Conservation (phyloP, 164 flowering plant species). For the Sedum album region DNA sequence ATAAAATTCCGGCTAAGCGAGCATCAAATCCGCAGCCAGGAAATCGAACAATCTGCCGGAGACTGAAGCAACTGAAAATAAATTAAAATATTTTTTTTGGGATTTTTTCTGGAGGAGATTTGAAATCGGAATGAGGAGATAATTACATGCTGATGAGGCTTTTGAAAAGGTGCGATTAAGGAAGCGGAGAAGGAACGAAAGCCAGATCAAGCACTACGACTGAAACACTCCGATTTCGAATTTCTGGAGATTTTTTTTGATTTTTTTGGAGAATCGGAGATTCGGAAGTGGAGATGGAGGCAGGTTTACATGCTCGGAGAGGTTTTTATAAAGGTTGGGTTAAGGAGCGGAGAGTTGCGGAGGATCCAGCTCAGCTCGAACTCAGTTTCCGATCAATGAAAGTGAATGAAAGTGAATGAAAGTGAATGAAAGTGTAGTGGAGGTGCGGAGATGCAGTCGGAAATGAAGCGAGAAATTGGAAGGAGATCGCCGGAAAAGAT, state of each 20-base stretch:
- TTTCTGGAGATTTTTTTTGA: constrained; percentile 2
- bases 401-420: neutral
- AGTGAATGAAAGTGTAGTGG: neutral
- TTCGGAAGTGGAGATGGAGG: neutral
- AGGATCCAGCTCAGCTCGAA: constrained; percentile 5
- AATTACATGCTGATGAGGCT: constrained; percentile 9
- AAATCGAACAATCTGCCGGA: neutral
- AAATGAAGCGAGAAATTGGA: neutral
- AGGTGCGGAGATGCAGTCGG: too few species aligned
- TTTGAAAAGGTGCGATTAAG: constrained; percentile 11
- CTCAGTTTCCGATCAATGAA: neutral
- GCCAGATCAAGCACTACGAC: neutral
- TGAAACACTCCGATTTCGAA: neutral
- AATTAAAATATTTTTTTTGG: constrained; percentile 8
- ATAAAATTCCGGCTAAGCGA: constrained; percentile 29
- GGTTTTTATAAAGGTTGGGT: constrained; percentile 9
- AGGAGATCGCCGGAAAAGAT: neutral
- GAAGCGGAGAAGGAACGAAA: neutral
- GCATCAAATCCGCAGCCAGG: constrained; percentile 6
- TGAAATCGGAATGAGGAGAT: neutral
- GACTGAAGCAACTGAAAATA: neutral
- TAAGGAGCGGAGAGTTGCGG: constrained; percentile 5
- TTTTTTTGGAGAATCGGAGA: neutral
- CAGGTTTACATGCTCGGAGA: constrained; percentile 8
- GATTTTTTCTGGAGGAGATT: constrained; percentile 3